phyloP scores from a whole-genome alignment of 768 basidiomycete species.

The Lentinula sp. region DNA sequence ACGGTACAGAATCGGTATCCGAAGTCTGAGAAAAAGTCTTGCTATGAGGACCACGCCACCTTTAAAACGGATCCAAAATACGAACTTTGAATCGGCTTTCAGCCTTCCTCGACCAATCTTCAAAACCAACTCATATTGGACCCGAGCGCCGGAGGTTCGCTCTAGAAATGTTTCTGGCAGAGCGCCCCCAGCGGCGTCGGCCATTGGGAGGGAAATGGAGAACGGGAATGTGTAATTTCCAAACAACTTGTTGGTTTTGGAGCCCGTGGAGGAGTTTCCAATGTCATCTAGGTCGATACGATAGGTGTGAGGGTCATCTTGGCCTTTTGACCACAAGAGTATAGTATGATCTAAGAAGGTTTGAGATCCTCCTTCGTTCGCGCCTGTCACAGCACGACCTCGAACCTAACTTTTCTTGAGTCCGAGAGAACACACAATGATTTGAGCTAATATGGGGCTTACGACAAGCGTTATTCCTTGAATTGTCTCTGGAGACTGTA shows the following conservation, averaged over 20 bases:
- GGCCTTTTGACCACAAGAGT: constrained; percentile 25
- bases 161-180: constrained; percentile 32
- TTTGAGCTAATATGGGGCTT: constrained; percentile 2
- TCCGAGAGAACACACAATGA: neutral
- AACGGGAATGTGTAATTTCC: constrained; percentile 35
- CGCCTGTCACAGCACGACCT: constrained; percentile 23
- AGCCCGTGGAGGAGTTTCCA: neutral
- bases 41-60: neutral
- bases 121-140: constrained; percentile 31
- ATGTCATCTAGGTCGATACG: neutral
- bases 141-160: constrained; percentile 21
- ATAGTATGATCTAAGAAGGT: constrained; percentile 24
- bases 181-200: constrained; percentile 11
- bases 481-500: constrained; percentile 21
- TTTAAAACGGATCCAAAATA: neutral
- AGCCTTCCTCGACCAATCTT: constrained; percentile 30
- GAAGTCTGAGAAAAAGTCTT: constrained; percentile 11
- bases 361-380: constrained; percentile 19
- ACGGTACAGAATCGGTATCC: constrained; percentile 23
- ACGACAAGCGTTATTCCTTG: constrained; percentile 23
- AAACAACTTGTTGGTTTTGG: constrained; percentile 20
- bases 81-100: constrained; percentile 33
- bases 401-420: constrained; percentile 16
- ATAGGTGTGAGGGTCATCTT: constrained; percentile 22
- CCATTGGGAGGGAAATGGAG: constrained; percentile 30